A percentile compares a stretch with the other conserved stretches of the same genome.
Conservation (phyloP, 768 basidiomycete species). For the Boletus rufocinnamomeus region DNA sequence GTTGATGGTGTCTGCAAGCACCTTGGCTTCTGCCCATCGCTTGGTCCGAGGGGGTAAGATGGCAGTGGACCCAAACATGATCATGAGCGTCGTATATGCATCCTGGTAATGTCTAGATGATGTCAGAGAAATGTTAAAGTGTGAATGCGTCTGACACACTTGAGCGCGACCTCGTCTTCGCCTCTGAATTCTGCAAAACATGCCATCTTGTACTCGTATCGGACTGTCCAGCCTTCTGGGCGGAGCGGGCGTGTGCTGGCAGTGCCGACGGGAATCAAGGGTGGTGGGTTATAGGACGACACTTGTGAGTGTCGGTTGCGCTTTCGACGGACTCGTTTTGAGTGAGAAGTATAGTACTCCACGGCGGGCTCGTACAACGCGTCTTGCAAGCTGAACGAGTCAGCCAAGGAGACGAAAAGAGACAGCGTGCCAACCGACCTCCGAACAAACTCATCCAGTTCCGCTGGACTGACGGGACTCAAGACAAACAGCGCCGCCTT, state of each 20-base stretch:
- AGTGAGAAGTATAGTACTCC: conserved; percentile 93
- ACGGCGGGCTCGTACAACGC: conserved; percentile 86
- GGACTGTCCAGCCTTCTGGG: conserved; percentile 90
- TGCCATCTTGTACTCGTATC: conserved; percentile 98
- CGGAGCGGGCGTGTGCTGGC: conserved; percentile 58
- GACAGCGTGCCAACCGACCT: conserved; percentile 48
- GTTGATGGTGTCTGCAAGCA: conserved; percentile 90
- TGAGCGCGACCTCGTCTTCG: conserved; percentile 89
- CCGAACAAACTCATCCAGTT: conserved; percentile 86
- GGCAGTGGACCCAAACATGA: conserved; percentile 88
- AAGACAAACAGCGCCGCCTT: conserved; percentile 92
- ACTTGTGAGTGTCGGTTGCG: conserved; percentile 77
- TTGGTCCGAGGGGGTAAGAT: conserved; percentile 92
- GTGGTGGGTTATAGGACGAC: conserved; percentile 48
- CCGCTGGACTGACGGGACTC: conserved; percentile 84
- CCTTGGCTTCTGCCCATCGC: conserved; percentile 98
- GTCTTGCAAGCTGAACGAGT: conserved; percentile 67
- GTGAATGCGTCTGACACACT: conserved; percentile 51
- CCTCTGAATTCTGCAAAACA: conserved; percentile 94
- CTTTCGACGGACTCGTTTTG: conserved; percentile 89
- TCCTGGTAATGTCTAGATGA: conserved; percentile 85
- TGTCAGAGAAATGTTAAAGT: conserved; percentile 11
- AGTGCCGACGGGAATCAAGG: conserved; percentile 46
- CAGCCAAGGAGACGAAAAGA: not conserved
- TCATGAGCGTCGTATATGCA: conserved; percentile 77